A percentile compares a stretch with the other conserved stretches of the same genome.
Evolutionary conservation across 768 basidiomycete genomes (phyloP).

Genomic region (Termitomyces sp.): DNA sequence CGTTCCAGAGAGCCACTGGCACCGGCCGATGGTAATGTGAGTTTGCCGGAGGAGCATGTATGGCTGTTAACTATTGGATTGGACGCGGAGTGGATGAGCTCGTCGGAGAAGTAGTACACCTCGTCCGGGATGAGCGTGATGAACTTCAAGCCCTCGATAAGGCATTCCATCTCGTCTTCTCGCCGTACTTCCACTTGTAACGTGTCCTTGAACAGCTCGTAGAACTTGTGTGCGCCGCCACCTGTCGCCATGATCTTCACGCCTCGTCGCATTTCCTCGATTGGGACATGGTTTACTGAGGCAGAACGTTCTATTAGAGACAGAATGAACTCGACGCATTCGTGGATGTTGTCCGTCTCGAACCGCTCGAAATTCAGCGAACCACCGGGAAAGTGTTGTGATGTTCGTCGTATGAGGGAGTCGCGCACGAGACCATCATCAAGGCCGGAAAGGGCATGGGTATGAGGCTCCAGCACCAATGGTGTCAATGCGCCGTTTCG

Average conservation of each 20-base stretch:
- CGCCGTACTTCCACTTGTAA: conserved; percentile 81
- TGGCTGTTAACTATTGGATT: conserved; percentile 14
- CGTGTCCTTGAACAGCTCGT: conserved; percentile 72
- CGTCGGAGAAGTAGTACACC: conserved; percentile 98
- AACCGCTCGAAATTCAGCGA: conserved; percentile 97
- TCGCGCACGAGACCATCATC: conserved; percentile 52
- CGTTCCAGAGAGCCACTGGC: conserved; percentile 52
- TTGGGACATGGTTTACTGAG: conserved; percentile 77
- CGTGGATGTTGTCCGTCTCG: conserved; percentile 85
- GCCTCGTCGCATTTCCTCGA: conserved; percentile 86
- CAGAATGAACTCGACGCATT: conserved; percentile 84
- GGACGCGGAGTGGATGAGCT: conserved; percentile 74
- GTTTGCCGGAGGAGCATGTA: conserved; percentile 20
- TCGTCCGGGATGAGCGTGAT: conserved; percentile 95
- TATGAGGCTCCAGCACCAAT: conserved; percentile 60
- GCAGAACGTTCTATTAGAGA: conserved; percentile 87
- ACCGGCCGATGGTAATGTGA: conserved; percentile 9
- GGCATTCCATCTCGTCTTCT: conserved; percentile 99
- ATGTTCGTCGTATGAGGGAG: conserved; percentile 65
- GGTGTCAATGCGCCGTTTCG: conserved; percentile 81
- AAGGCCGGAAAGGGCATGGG: conserved; percentile 33
- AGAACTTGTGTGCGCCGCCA: conserved; percentile 94
- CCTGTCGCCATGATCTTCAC: conserved; percentile 99
- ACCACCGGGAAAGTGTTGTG: conserved; percentile 90
- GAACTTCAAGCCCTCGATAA: conserved; percentile 95